Percentiles rank a stretch among this genome's conserved stretches.
These are phyloP conservation scores for Geotrichum histeridarum DNA, from an alignment of 1,139 yeast species.

Conservation along the genomic window DNA sequence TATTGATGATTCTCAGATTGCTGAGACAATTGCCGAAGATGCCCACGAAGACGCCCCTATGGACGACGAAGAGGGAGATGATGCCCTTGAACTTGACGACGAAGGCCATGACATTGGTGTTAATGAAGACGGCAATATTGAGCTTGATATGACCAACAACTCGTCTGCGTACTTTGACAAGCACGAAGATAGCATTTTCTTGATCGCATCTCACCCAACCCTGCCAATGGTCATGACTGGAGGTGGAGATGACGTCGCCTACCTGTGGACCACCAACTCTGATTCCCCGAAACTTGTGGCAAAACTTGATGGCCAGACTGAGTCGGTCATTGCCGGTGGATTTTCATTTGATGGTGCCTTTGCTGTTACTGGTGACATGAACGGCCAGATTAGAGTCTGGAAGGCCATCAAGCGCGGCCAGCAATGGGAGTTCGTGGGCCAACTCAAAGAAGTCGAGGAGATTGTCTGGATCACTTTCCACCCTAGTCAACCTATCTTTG, in stretches of 20 bases:
- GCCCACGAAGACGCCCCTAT: slow-evolving; percentile 21
- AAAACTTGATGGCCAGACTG: slow-evolving; percentile 72
- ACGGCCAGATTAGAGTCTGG: slow-evolving; percentile 75
- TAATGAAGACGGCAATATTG: slow-evolving; percentile 44
- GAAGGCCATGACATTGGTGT: slow-evolving; percentile 20
- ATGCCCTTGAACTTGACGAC: slow-evolving; percentile 23
- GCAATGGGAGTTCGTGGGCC: slow-evolving; percentile 67
- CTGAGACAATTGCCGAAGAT: slow-evolving; percentile 31
- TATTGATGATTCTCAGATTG: slow-evolving; percentile 28
- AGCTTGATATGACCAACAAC: slow-evolving; percentile 78
- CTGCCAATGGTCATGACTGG: slow-evolving; percentile 82
- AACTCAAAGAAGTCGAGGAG: slow-evolving; percentile 83
- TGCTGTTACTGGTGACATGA: slow-evolving; percentile 90
- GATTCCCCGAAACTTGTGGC: slow-evolving; percentile 77
- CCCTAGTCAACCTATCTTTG: slow-evolving; percentile 68
- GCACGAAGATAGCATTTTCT: slow-evolving; percentile 79
- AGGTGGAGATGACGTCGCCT: slow-evolving; percentile 86
- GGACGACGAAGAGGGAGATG: slow-evolving; percentile 25
- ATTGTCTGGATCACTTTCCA: slow-evolving; percentile 73
- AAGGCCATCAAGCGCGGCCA: slow-evolving; percentile 70
- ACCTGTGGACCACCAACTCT: slow-evolving; percentile 85
- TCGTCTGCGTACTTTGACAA: slow-evolving; percentile 84
- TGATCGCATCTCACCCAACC: slow-evolving; percentile 71
- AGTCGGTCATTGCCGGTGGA: slow-evolving; percentile 78
- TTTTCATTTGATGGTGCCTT: slow-evolving; percentile 79